phyloP scores from a whole-genome alignment of 768 basidiomycete genomes.

The Tulasnella sp. region DNA sequence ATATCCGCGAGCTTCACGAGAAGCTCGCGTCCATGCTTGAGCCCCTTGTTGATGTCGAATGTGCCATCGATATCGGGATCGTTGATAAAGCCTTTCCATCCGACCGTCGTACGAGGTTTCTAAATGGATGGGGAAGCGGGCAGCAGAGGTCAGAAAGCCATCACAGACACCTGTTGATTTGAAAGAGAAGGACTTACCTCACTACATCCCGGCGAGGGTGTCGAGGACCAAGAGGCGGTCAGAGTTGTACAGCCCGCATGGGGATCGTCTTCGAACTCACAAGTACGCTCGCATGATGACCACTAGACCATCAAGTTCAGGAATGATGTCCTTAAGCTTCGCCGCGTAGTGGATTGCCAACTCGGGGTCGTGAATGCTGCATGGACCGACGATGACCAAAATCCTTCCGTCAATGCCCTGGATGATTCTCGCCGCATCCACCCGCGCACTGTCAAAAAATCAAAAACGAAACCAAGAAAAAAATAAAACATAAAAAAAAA shows the following conservation, averaged over 20 bases:
- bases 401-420: conserved; percentile 77
- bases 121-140: not conserved
- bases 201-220: not conserved
- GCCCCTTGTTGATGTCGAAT: conserved; percentile 95
- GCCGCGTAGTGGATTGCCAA: conserved; percentile 76
- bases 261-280: conserved; percentile 38
- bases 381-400: conserved; percentile 88
- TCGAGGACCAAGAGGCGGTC: not conserved
- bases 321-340: conserved; percentile 55
- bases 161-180: too few relatives aligned
- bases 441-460: conserved; percentile 45
- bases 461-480: too few relatives aligned
- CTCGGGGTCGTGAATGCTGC: conserved; percentile 82
- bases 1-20: conserved; percentile 82
- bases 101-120: conserved; percentile 14
- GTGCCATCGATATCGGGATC: conserved; percentile 93
- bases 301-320: conserved; percentile 50
- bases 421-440: conserved; percentile 64
- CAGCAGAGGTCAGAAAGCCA: too few relatives aligned
- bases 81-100: conserved; percentile 57
- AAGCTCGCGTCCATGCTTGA: conserved; percentile 75
- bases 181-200: conserved; percentile 1
- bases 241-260: too few relatives aligned
- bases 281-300: conserved; percentile 97
- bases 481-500: too few relatives aligned